Evolutionary conservation across 176 grass and related monocot genomes (phyloP), one percentile per base, ranked within the genome.

Genomic region (Bonia amplexicaulis): DNA sequence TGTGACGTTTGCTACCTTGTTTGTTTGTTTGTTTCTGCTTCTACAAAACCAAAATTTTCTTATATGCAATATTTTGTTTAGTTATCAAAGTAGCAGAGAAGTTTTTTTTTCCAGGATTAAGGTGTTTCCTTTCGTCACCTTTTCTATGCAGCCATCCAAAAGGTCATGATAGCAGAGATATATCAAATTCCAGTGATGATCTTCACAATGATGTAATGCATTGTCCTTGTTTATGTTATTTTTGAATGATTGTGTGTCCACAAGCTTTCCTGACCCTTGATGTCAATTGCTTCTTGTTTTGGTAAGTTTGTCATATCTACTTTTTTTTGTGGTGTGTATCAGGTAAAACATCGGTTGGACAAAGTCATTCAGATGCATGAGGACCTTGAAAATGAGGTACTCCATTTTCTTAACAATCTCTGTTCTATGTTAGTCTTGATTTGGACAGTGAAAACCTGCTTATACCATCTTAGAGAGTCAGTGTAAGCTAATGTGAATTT

Each of bases 351-450:
- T 13, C 93, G 90, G 55, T 84, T 95, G 80, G 88, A 82, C 29
- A 86, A 89, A 86, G 84, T 88, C 40, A 77, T 85, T 82, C 88
- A 85, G 69, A 90, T 85, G 84, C 90, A 63, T 0, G 90, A 95
- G 22, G 90, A 90, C 73, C 90, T 92, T 86, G 88, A 92, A 90
- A 89, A 82, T 19, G 93, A 92, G 93, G 93, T 92, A 88, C 1
- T 77, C 59, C 14, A 75, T 86, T 74, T 79, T 58, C 15, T 66
- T 45, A 9, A 25, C 70, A 44, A 47, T 39, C 41, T 78, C 12
- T 78, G 44, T 27, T 59, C 49, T 69, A 15, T 52, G 2, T 6
- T 88, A 59, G 55, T 82, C 67, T 69, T 79, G 22, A 48, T 80
- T 46, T 44, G 47, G 27, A 49, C 33, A 53, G 45, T 42, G 3